Conservation (phyloP, 495 filamentous ascomycete genomes). For the Delitschia confertaspora region DNA sequence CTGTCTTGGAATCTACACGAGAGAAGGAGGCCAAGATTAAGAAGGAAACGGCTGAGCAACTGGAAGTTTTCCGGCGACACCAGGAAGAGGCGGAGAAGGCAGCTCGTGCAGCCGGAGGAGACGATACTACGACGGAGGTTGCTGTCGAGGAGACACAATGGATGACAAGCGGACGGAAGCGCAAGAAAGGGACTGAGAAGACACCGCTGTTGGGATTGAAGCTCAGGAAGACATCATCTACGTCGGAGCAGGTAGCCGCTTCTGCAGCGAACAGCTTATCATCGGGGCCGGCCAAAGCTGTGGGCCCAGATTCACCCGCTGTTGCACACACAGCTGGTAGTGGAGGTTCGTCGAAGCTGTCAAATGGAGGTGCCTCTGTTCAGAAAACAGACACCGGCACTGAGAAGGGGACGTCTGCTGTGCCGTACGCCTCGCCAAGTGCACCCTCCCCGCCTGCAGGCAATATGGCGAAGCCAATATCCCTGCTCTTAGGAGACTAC, state of each 20-base stretch:
- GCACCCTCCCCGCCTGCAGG: background rate
- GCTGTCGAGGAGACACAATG: constrained; percentile 44
- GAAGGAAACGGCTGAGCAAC: constrained; percentile 63
- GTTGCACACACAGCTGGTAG: background rate
- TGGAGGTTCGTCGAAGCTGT: too few relatives aligned
- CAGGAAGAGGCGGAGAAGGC: constrained; percentile 58
- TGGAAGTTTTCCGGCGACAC: constrained; percentile 59
- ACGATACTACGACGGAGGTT: constrained; percentile 26
- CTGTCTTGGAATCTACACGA: constrained; percentile 57
- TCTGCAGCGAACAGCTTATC: constrained; percentile 4
- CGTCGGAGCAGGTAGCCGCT: background rate
- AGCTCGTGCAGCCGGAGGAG: constrained; percentile 35
- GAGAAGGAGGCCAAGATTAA: constrained; percentile 64
- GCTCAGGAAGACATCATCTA: constrained; percentile 37
- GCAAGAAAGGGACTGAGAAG: constrained; percentile 50
- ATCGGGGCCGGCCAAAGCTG: background rate
- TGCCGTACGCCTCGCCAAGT: background rate
- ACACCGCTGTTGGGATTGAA: constrained; percentile 45
- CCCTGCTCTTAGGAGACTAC: constrained; percentile 9
- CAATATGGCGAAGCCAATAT: background rate
- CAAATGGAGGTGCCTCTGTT: background rate
- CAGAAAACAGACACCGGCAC: background rate
- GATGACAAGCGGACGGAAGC: constrained; percentile 48
- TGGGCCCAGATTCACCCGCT: background rate
- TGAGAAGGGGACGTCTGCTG: background rate